Conservation (phyloP, 257 asterid genomes). For the Solanum habrochaites region DNA sequence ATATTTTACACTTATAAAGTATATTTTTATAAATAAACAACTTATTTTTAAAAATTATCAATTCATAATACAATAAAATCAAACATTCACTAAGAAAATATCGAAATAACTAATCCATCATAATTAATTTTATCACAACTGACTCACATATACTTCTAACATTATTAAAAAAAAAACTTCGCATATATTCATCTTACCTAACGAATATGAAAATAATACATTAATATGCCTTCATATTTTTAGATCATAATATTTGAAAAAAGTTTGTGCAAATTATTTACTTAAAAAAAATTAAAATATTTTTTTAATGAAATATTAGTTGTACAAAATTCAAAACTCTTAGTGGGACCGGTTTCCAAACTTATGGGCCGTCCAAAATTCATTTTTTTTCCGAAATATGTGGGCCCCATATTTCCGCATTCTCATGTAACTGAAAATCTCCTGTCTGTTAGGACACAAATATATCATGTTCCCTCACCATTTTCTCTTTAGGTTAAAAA, state of each 20-base stretch:
- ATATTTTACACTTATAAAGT: too few species aligned
- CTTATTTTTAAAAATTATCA: too few species aligned
- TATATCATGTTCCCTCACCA: not conserved
- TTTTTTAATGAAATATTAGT: too few species aligned
- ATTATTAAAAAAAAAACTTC: too few species aligned
- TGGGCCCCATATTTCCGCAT: conserved; percentile 12
- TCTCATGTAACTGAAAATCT: not conserved
- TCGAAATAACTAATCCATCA: not conserved
- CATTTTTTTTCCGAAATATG: not conserved
- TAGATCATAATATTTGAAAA: not conserved
- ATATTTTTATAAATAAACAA: rapidly evolving
- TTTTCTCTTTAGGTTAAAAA: not conserved
- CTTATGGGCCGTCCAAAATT: not conserved
- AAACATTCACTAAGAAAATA: too few species aligned
- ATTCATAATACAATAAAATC: too few species aligned
- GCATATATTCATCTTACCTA: not conserved
- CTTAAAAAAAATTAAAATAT: too few species aligned
- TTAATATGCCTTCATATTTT: not conserved
- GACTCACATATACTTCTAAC: too few species aligned
- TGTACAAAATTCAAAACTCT: not conserved
- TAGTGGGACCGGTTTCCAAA: not conserved
- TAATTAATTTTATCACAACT: too few species aligned
- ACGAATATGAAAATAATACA: too few species aligned
- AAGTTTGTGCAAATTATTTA: not conserved
- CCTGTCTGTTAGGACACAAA: not conserved